These are phyloP conservation scores for Amanita rubescens DNA, from an alignment of 768 basidiomycete species.

Conservation along the genomic window DNA sequence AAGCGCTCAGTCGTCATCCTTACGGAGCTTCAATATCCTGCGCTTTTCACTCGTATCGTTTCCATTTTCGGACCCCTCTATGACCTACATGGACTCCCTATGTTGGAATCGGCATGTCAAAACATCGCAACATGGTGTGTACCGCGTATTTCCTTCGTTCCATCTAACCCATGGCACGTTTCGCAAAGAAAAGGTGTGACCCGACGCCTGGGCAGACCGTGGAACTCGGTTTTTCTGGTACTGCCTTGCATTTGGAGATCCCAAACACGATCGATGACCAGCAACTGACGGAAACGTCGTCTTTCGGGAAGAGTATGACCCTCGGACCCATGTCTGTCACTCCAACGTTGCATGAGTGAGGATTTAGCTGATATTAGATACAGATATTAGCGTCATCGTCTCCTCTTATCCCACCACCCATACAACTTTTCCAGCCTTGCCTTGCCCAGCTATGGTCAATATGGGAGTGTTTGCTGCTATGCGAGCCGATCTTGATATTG, in stretches of 20 bases:
- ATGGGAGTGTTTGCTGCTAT: constrained; percentile 92
- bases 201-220: constrained; percentile 57
- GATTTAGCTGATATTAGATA: background rate
- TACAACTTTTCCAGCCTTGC: constrained; percentile 56
- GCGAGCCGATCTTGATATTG: constrained; percentile 84
- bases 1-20: constrained; percentile 79
- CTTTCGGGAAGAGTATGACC: constrained; percentile 48
- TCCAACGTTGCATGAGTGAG: background rate
- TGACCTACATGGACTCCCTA: constrained; percentile 64
- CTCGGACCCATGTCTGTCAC: constrained; percentile 40
- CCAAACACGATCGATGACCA: constrained; percentile 66
- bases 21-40: constrained; percentile 72
- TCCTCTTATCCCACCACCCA: constrained; percentile 49
- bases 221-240: constrained; percentile 81
- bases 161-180: constrained; percentile 17
- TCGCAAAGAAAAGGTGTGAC: constrained; percentile 66
- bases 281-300: constrained; percentile 53
- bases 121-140: constrained; percentile 80
- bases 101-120: constrained; percentile 82
- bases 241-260: constrained; percentile 63
- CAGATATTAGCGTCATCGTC: constrained; percentile 66
- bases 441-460: constrained; percentile 69
- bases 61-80: constrained; percentile 69
- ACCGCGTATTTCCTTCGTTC: background rate
- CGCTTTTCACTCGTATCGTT: constrained; percentile 68